Conservation (phyloP, 768 basidiomycete species). For the Suillus subalutaceus region DNA sequence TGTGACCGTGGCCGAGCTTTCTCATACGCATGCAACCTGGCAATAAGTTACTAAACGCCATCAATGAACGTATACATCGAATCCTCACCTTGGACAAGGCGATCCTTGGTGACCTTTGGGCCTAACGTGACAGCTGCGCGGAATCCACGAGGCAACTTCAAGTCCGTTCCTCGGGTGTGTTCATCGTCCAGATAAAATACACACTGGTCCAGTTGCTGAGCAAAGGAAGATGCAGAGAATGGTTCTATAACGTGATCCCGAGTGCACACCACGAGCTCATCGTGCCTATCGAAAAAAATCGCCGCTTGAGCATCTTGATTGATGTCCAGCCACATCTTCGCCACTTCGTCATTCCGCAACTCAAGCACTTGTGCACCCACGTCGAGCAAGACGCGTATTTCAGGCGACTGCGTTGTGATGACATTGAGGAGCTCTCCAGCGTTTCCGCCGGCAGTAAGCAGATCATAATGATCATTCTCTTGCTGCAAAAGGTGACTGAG, state of each 20-base stretch:
- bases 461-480: constrained; percentile 43
- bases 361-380: constrained; percentile 61
- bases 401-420: constrained; percentile 35
- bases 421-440: constrained; percentile 31
- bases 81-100: constrained; percentile 48
- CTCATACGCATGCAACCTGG: constrained; percentile 60
- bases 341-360: constrained; percentile 43
- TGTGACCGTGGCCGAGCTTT: constrained; percentile 49
- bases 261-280: constrained; percentile 37
- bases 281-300: constrained; percentile 43
- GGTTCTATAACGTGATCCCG: constrained; percentile 39
- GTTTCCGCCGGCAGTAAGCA: constrained; percentile 17
- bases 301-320: constrained; percentile 37
- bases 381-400: constrained; percentile 50
- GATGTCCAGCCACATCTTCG: constrained; percentile 20
- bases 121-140: constrained; percentile 53
- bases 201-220: constrained; percentile 41
- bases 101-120: constrained; percentile 53
- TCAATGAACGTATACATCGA: not conserved
- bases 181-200: constrained; percentile 57
- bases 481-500: constrained; percentile 21
- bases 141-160: constrained; percentile 46
- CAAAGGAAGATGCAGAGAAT: constrained; percentile 41
- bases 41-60: constrained; percentile 5
- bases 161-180: constrained; percentile 50